Evolutionary conservation across 768 basidiomycete species (phyloP).

Genomic region (Kondoa subrosea): DNA sequence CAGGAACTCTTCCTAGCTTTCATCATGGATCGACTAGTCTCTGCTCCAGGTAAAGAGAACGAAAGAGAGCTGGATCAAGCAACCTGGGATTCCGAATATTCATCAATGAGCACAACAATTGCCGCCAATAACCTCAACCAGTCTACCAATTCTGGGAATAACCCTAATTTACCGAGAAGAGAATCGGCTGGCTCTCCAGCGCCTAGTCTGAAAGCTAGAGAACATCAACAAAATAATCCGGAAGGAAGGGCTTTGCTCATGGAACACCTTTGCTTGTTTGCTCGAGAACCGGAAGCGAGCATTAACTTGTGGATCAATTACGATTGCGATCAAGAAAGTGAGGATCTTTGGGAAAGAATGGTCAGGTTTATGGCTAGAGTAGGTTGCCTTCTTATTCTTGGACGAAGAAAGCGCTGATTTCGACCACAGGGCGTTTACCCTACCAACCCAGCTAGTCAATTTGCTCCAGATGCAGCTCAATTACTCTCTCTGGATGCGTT

Average conservation of each 20-base stretch:
- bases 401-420: background rate
- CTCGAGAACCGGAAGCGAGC: conserved; percentile 66
- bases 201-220: conserved; percentile 16
- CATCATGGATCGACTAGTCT: conserved; percentile 69
- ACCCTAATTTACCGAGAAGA: conserved; percentile 15
- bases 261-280: conserved; percentile 66
- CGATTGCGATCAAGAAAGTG: conserved; percentile 90
- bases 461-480: conserved; percentile 55
- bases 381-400: conserved; percentile 17
- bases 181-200: background rate
- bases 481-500: conserved; percentile 74
- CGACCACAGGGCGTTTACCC: conserved; percentile 58
- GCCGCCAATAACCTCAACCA: conserved; percentile 18
- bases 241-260: conserved; percentile 79
- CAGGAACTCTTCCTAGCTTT: conserved; percentile 90
- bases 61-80: conserved; percentile 22
- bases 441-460: conserved; percentile 41
- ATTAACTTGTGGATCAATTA: conserved; percentile 91
- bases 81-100: conserved; percentile 23
- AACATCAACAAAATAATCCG: conserved; percentile 31
- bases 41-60: conserved; percentile 20
- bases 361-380: conserved; percentile 64
- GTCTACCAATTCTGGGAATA: background rate
- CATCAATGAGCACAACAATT: background rate
- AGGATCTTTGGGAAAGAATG: conserved; percentile 81